These are phyloP conservation scores for Neovahlkampfia damariscottae DNA, from an alignment of 78 protist genomes.

Conservation along the genomic window DNA sequence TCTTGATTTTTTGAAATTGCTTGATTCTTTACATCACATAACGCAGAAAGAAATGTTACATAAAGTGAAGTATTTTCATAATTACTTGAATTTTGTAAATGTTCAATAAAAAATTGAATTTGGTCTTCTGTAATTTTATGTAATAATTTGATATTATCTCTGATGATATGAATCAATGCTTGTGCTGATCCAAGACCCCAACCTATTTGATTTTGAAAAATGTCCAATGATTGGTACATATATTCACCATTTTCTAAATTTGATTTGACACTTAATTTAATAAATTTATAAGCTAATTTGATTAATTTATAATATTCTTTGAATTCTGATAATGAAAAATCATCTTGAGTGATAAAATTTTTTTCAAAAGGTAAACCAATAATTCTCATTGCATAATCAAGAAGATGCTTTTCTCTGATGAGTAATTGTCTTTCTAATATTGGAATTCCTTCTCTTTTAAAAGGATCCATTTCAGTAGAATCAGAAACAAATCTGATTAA, in stretches of 20 bases:
- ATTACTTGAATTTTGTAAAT: neutral
- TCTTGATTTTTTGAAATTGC: neutral
- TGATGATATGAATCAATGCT: neutral
- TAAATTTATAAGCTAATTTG: too few species aligned
- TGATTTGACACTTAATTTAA: too few species aligned
- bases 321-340: too few species aligned
- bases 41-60: neutral
- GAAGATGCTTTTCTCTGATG: neutral
- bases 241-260: too few species aligned
- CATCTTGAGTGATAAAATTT: too few species aligned
- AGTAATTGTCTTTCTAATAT: neutral
- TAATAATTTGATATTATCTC: neutral
- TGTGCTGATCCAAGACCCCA: neutral
- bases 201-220: too few species aligned
- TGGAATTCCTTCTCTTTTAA: neutral
- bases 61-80: neutral
- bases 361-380: neutral
- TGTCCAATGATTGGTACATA: too few species aligned
- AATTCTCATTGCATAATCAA: neutral
- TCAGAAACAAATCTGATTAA: neutral
- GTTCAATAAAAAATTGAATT: neutral
- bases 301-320: too few species aligned
- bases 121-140: neutral
- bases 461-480: neutral
- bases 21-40: neutral